Conservation (phyloP, 2,329 filamentous ascomycete genomes). For the Daldinia sp. region DNA sequence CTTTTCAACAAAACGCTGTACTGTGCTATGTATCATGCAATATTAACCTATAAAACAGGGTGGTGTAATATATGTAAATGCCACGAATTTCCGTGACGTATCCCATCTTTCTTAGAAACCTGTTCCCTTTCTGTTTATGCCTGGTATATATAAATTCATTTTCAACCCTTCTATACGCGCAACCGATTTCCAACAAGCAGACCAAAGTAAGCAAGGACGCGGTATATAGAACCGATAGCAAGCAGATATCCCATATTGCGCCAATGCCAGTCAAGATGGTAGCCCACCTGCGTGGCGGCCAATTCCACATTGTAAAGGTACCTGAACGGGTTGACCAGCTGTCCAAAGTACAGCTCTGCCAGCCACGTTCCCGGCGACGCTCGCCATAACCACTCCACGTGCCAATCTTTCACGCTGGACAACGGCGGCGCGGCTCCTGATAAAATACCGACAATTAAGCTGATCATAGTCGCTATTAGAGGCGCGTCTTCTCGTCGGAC, state of each 20-base stretch:
- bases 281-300: constrained; percentile 55
- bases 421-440: constrained; percentile 62
- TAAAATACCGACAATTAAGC: constrained; percentile 62
- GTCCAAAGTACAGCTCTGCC: constrained; percentile 63
- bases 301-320: constrained; percentile 61
- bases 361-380: constrained; percentile 63
- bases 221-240: constrained; percentile 55
- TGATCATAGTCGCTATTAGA: constrained; percentile 62
- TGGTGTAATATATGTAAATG: background rate
- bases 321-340: constrained; percentile 57
- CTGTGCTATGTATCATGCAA: background rate
- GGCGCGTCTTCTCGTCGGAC: constrained; percentile 64
- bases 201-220: constrained; percentile 55
- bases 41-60: background rate
- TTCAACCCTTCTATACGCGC: constrained; percentile 37
- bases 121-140: background rate
- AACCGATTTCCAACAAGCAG: constrained; percentile 48
- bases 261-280: constrained; percentile 53
- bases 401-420: constrained; percentile 58
- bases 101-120: background rate
- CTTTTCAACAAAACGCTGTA: background rate
- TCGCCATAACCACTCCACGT: constrained; percentile 65
- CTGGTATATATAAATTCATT: background rate
- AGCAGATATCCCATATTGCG: constrained; percentile 56
- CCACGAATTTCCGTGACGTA: background rate